Evolutionary conservation across 2,329 filamentous ascomycete species (phyloP), one percentile per base, ranked within the genome.

Genomic region (Cladosporium velox): DNA sequence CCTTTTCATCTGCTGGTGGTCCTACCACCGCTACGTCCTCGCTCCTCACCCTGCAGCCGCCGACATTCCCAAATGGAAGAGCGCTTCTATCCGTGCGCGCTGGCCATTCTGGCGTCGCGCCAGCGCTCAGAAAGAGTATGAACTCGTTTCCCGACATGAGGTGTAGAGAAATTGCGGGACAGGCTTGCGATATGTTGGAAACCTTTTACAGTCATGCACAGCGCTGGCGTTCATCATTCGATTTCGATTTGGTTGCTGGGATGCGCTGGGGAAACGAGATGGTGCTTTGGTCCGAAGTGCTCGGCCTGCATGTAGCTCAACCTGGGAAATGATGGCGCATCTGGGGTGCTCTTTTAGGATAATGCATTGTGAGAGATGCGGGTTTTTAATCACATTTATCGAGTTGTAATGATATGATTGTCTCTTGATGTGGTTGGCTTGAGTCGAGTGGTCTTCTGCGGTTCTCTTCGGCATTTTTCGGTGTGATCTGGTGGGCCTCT

Each of bases 1-100:
- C 24, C 80, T 84, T 18, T 77, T 83, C 66, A 72, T 77, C 47
- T 74, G 82, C 64, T 86, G 83, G 81, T 84, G 79, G 79, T 75
- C 79, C 28, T 86, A 86, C 68, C 80, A 80, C 32, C 81, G 83
- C 73, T 82, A 67, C 70, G 67, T 75, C 55, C 65, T 74, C 44
- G 47, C 60, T 12, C 47, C 66, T 18, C 54, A 59, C 12, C 32
- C 60, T 11, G 62, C 70, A 1, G 38, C 69, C 18, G 66, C 70
- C 35, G 66, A 70, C 34, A 52, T 61, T 3, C 71, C 73, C 44
- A 66, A 61, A 41, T 72, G 73, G 71, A 74, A 74, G 66, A 66
- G 52, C 32, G 65, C 70, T 12, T 67, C 70, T 4, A 67, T 72
- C 26, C 66, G 69, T 14, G 63, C 67, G 24, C 65, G 72, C 32